These are phyloP conservation scores for Leccinum rimulosum DNA, from an alignment of 768 basidiomycete genomes.

Conservation along the genomic window DNA sequence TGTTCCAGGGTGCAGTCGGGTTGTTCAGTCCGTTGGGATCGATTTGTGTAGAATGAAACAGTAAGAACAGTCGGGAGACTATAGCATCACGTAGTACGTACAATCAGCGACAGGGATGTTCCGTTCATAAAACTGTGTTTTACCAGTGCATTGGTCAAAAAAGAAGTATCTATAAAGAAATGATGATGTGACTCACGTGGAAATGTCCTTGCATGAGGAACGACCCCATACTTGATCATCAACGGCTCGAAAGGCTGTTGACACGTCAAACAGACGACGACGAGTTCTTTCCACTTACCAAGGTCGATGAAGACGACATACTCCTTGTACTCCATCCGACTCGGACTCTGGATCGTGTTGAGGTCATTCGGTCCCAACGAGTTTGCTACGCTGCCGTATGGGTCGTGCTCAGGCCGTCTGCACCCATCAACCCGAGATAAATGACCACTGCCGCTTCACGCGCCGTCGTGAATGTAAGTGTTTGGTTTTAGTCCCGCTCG, in stretches of 20 bases:
- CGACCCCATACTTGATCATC: conserved; percentile 28
- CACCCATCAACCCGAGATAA: conserved; percentile 1
- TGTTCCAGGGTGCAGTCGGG: conserved; percentile 26
- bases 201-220: conserved; percentile 29
- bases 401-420: conserved; percentile 30
- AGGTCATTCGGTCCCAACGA: conserved; percentile 26
- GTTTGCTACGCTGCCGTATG: conserved; percentile 18
- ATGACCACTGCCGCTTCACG: conserved; percentile 1
- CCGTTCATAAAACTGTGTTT: conserved; percentile 22
- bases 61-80: too few relatives aligned
- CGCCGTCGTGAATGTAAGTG: conserved; percentile 26
- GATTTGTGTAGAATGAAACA: conserved; percentile 3
- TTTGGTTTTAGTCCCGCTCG: conserved; percentile 15
- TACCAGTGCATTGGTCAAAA: not conserved
- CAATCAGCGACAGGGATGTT: not conserved
- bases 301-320: conserved; percentile 18
- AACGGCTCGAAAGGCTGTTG: conserved; percentile 29
- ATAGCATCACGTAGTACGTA: not conserved
- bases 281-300: conserved; percentile 22
- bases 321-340: conserved; percentile 27
- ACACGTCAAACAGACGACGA: conserved; percentile 13
- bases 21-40: conserved; percentile 27
- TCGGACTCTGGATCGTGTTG: conserved; percentile 31
- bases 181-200: conserved; percentile 14
- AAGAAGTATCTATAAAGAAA: not conserved